These are phyloP conservation scores for Canariomyces notabilis DNA, from an alignment of 2,329 filamentous ascomycete genomes.

Conservation along the genomic window DNA sequence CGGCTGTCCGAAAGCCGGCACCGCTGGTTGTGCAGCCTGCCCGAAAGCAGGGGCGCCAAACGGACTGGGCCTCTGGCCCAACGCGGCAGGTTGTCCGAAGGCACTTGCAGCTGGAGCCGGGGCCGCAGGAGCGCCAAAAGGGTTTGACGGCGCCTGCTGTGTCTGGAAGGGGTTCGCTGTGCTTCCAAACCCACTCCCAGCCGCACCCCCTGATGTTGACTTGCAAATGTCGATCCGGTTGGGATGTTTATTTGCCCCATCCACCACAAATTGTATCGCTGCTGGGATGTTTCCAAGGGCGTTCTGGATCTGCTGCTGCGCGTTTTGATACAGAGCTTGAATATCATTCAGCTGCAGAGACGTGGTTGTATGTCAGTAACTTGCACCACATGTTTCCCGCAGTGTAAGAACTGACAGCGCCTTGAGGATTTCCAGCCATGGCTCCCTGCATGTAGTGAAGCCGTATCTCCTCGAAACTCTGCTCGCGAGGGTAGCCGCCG, in stretches of 20 bases:
- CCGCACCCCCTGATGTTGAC: constrained; percentile 31
- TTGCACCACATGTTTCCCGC: not conserved
- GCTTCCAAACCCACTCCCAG: constrained; percentile 30
- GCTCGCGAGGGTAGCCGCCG: constrained; percentile 71
- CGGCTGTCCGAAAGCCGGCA: constrained; percentile 36
- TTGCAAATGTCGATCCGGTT: constrained; percentile 65
- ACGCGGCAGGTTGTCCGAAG: constrained; percentile 38
- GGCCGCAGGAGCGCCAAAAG: constrained; percentile 40
- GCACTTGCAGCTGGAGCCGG: constrained; percentile 15
- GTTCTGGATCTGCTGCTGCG: constrained; percentile 66
- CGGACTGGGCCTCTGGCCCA: constrained; percentile 31
- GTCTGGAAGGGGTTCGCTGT: constrained; percentile 39
- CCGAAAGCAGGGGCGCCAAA: constrained; percentile 47
- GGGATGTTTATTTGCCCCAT: constrained; percentile 64
- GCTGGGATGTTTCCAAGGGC: constrained; percentile 64
- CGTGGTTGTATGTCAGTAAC: constrained; percentile 14
- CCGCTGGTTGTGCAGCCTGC: constrained; percentile 34
- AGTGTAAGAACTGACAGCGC: constrained; percentile 40
- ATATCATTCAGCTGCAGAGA: constrained; percentile 52
- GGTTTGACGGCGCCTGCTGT: constrained; percentile 25
- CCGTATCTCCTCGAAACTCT: constrained; percentile 83
- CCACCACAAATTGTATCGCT: constrained; percentile 64
- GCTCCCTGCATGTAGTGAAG: constrained; percentile 62
- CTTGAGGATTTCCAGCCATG: constrained; percentile 54
- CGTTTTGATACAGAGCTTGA: constrained; percentile 56